Conservation (phyloP, 106 monocot genomes). For the Dendrobium officinale region DNA sequence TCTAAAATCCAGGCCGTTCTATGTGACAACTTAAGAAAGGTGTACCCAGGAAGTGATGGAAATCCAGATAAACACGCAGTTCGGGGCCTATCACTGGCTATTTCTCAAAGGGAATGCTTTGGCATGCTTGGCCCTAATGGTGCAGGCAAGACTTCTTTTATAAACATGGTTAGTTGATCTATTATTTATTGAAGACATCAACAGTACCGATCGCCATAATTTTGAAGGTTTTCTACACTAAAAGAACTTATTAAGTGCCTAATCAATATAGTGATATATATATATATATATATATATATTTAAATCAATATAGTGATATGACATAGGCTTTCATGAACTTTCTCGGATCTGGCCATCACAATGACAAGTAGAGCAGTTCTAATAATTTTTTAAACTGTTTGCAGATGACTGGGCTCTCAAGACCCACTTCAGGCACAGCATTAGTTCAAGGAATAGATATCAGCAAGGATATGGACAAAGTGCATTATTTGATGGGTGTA, state of each 20-base stretch:
- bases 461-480: slow-evolving; percentile 28
- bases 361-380: neutral
- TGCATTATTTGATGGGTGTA: slow-evolving; percentile 36
- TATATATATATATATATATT: no score
- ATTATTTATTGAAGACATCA: neutral
- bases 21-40: slow-evolving; percentile 26
- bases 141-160: slow-evolving; percentile 44
- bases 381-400: neutral
- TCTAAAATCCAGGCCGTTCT: slow-evolving; percentile 12
- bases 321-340: no score
- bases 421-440: slow-evolving; percentile 27
- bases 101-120: slow-evolving; percentile 33
- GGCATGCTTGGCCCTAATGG: slow-evolving; percentile 45
- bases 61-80: slow-evolving; percentile 38
- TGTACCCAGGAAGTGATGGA: slow-evolving; percentile 25
- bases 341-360: no score
- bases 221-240: neutral
- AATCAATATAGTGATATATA: neutral
- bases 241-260: neutral
- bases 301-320: neutral
- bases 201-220: neutral
- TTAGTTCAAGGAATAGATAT: slow-evolving; percentile 29
- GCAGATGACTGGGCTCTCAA: slow-evolving; percentile 41
- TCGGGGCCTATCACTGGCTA: slow-evolving; percentile 28
- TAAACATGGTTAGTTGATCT: slow-evolving; percentile 31